phyloP scores from a whole-genome alignment of 108 stramenopile species.

The Nannochloropsis gaditana region DNA sequence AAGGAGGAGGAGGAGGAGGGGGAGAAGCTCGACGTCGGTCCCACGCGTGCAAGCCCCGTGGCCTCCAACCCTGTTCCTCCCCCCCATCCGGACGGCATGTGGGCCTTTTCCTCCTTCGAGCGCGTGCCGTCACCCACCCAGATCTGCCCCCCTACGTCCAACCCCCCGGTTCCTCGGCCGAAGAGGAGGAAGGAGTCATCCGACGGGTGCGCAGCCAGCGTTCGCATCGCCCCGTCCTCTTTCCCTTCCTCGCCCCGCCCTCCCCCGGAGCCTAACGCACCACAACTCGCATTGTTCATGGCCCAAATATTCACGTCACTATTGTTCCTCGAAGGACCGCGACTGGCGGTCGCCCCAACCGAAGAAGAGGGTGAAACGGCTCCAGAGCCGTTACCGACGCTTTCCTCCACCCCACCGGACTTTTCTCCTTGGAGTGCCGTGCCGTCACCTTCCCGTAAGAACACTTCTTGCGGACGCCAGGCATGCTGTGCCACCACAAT shows the following conservation, averaged over 20 bases:
- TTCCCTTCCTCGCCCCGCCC: neutral
- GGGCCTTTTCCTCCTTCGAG: neutral
- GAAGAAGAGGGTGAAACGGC: too few species aligned
- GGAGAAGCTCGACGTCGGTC: neutral
- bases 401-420: too few species aligned
- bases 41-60: neutral
- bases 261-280: neutral
- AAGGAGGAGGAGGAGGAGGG: neutral
- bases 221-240: neutral
- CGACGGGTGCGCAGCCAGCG: neutral
- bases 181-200: neutral
- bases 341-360: neutral
- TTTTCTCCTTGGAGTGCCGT: too few species aligned
- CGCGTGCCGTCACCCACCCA: neutral
- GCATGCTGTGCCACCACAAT: too few species aligned
- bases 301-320: neutral
- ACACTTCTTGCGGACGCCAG: too few species aligned
- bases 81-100: neutral
- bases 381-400: too few species aligned
- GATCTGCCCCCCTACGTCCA: neutral
- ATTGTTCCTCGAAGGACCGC: neutral
- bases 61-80: neutral
- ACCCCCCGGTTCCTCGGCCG: neutral
- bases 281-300: neutral
- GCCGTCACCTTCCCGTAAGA: too few species aligned